A percentile compares a stretch with the other conserved stretches of the same genome.
Conservation (phyloP, 1,284 basidiomycete genomes). For the Xerocomus amazonicus region DNA sequence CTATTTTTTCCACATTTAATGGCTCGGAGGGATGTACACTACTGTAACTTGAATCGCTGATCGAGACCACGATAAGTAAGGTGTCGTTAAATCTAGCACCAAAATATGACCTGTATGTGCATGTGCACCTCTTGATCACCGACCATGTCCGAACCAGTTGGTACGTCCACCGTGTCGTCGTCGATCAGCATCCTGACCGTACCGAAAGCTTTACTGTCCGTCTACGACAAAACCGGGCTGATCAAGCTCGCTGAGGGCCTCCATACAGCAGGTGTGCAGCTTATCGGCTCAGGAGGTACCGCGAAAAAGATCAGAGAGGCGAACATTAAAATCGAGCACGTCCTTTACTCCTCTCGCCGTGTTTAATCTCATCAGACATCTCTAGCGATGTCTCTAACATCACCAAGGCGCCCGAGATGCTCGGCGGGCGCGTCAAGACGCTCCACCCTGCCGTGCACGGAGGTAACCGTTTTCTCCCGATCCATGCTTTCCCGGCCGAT, state of each 20-base stretch:
- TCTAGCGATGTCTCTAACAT: constrained; percentile 96
- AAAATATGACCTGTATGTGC: neutral
- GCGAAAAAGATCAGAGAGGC: constrained; percentile 97
- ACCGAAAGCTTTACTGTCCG: constrained; percentile 80
- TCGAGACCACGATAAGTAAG: constrained; percentile 21
- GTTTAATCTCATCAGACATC: constrained; percentile 9
- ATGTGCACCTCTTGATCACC: constrained; percentile 17
- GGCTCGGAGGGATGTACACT: neutral
- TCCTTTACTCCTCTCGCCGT: constrained; percentile 16
- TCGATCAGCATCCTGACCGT: constrained; percentile 10
- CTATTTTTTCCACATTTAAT: neutral
- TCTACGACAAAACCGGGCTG: constrained; percentile 95
- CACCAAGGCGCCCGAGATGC: constrained; percentile 99
- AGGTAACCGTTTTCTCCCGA: constrained; percentile 47
- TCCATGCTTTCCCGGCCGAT: neutral
- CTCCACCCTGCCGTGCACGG: constrained; percentile 99
- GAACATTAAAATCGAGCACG: constrained; percentile 87
- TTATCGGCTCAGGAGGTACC: constrained; percentile 95
- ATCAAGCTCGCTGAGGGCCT: constrained; percentile 88
- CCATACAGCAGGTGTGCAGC: constrained; percentile 75
- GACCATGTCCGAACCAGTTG: constrained; percentile 28
- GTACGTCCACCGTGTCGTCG: constrained; percentile 16
- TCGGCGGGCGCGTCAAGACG: constrained; percentile 97
- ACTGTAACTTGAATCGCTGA: constrained; percentile 14
- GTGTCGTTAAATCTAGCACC: neutral